phyloP scores from a whole-genome alignment of 2,329 filamentous ascomycete species.

The Cadophora sp. region DNA sequence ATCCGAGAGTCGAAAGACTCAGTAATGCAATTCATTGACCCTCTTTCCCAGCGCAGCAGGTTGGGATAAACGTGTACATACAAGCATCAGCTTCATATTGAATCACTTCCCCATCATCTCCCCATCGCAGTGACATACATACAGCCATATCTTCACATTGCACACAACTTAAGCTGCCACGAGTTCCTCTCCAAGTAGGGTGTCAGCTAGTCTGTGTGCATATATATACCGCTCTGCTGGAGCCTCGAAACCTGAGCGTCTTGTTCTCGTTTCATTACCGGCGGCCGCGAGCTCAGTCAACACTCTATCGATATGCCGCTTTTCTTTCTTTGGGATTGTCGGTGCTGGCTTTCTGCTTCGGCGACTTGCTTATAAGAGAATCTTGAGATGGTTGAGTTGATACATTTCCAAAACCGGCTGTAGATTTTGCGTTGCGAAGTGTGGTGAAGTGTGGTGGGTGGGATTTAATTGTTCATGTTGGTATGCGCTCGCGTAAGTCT shows the following conservation, averaged over 20 bases:
- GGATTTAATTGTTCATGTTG: too few relatives aligned
- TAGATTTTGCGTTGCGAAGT: neutral
- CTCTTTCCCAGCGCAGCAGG: slow-evolving; percentile 4
- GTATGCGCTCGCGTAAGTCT: too few relatives aligned
- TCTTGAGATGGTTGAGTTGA: slow-evolving; percentile 39
- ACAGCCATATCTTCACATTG: slow-evolving; percentile 50
- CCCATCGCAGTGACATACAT: neutral
- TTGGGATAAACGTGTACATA: slow-evolving; percentile 4
- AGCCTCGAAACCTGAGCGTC: slow-evolving; percentile 46
- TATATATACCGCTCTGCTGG: slow-evolving; percentile 59
- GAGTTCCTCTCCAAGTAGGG: slow-evolving; percentile 74
- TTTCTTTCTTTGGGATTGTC: slow-evolving; percentile 34
- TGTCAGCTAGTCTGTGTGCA: slow-evolving; percentile 98
- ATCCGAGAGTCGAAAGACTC: slow-evolving; percentile 32
- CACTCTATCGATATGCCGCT: slow-evolving; percentile 39
- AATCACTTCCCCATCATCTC: neutral
- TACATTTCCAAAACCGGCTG: slow-evolving; percentile 33
- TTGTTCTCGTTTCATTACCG: slow-evolving; percentile 45
- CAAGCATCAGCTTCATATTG: neutral
- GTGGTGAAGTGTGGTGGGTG: neutral
- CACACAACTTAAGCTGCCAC: slow-evolving; percentile 98
- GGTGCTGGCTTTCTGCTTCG: slow-evolving; percentile 37
- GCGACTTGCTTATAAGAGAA: slow-evolving; percentile 32
- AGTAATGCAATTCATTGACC: slow-evolving; percentile 15
- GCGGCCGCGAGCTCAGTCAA: slow-evolving; percentile 44